phyloP scores from a whole-genome alignment of 148 eudicot species.

The Persicaria maculosa region DNA sequence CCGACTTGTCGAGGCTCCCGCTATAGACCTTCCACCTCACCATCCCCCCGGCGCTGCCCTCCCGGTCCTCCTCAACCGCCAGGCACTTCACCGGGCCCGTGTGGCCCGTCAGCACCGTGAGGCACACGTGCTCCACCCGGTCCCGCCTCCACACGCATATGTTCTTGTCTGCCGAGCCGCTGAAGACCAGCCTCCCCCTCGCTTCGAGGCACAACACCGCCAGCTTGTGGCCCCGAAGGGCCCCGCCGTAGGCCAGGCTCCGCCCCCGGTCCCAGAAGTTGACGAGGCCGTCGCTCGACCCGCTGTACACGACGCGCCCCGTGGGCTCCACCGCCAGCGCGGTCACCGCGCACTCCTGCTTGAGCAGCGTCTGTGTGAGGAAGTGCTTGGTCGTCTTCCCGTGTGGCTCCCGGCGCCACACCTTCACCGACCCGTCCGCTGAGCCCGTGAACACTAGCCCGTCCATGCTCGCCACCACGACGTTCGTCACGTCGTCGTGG shows the following conservation, averaged over 20 bases:
- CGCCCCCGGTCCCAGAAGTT: conserved; percentile 49
- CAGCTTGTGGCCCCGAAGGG: conserved; percentile 53
- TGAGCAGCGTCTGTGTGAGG: conserved; percentile 31
- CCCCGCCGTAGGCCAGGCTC: conserved; percentile 51
- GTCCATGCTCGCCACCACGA: conserved; percentile 31
- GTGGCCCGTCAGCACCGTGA: conserved; percentile 49
- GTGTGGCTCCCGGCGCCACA: conserved; percentile 45
- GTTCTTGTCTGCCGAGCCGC: conserved; percentile 67
- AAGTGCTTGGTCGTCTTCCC: conserved; percentile 41
- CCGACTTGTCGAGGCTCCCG: conserved; percentile 57
- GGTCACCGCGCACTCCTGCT: conserved; percentile 66
- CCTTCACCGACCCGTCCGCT: conserved; percentile 67
- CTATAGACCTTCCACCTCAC: conserved; percentile 34
- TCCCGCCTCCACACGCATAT: conserved; percentile 69
- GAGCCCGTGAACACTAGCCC: conserved; percentile 58
- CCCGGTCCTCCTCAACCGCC: conserved; percentile 48
- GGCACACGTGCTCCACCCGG: conserved; percentile 37
- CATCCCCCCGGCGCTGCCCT: conserved; percentile 10
- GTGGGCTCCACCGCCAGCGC: conserved; percentile 47
- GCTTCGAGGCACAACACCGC: conserved; percentile 55
- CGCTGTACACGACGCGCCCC: conserved; percentile 43
- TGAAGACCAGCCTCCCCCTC: conserved; percentile 42
- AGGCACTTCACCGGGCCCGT: conserved; percentile 62
- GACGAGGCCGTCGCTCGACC: conserved; percentile 55
- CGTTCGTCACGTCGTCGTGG: conserved; percentile 65